These are phyloP conservation scores for Serendipita sp. DNA, from an alignment of 768 basidiomycete species.

Conservation along the genomic window DNA sequence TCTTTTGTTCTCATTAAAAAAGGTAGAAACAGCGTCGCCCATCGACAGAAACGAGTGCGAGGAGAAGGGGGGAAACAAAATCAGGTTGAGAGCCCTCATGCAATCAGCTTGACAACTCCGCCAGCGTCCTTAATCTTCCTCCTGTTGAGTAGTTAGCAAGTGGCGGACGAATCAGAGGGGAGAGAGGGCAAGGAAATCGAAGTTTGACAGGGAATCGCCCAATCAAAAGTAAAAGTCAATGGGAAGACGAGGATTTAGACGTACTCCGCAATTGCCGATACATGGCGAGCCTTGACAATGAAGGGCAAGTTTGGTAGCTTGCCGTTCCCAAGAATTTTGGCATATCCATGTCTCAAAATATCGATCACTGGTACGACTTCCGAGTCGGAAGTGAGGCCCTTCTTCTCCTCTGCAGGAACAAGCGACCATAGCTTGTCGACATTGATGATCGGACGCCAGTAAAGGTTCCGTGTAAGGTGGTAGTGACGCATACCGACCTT, in stretches of 20 bases:
- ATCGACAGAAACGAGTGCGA: background rate
- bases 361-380: conserved; percentile 92
- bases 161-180: background rate
- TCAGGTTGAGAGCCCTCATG: conserved; percentile 29
- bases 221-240: background rate
- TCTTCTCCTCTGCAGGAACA: conserved; percentile 71
- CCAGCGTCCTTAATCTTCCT: conserved; percentile 83
- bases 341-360: conserved; percentile 65
- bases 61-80: too few species aligned
- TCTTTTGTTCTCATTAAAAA: too few species aligned
- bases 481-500: conserved; percentile 99
- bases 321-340: conserved; percentile 93
- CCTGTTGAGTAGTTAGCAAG: conserved; percentile 17
- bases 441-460: conserved; percentile 95
- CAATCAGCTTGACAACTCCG: conserved; percentile 83
- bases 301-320: conserved; percentile 78
- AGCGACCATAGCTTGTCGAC: conserved; percentile 94
- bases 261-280: conserved; percentile 72
- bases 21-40: background rate
- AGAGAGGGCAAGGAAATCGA: conserved; percentile 9
- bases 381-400: conserved; percentile 51
- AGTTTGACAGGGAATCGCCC: conserved; percentile 14
- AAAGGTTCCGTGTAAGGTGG: conserved; percentile 81
- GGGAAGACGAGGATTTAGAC: conserved; percentile 19
- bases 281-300: conserved; percentile 96